Conservation (phyloP, 2,329 filamentous ascomycete genomes). For the Eutypa lata region DNA sequence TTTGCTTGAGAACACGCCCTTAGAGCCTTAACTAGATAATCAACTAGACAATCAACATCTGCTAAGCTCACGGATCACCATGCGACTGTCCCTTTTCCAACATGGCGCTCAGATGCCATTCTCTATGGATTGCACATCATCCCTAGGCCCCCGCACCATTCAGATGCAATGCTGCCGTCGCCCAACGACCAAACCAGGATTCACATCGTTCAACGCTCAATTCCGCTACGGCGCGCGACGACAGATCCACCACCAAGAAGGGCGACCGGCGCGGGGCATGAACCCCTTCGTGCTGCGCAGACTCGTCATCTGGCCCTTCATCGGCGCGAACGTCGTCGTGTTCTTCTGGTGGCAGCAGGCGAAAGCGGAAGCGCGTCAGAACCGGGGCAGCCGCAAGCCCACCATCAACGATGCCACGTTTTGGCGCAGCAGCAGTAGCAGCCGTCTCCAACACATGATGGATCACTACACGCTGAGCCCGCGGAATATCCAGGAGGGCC, state of each 20-base stretch:
- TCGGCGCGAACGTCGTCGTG: conserved; percentile 5
- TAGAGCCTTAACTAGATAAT: too few relatives aligned
- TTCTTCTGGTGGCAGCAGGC: conserved; percentile 3
- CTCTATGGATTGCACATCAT: neutral
- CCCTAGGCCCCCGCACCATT: too few relatives aligned
- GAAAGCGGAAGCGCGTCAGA: neutral
- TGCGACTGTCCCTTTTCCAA: neutral
- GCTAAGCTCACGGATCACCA: too few relatives aligned
- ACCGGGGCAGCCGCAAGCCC: neutral
- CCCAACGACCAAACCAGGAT: neutral
- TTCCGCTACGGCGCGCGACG: neutral
- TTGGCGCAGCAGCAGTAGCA: neutral
- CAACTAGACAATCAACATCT: too few relatives aligned
- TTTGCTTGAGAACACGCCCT: too few relatives aligned
- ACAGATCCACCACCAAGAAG: neutral
- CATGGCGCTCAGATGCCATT: neutral
- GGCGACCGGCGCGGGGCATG: neutral
- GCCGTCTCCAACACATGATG: conserved; percentile 9
- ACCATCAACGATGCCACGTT: neutral
- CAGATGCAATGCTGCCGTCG: neutral
- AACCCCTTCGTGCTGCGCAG: neutral
- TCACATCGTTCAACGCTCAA: neutral
- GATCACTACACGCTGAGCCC: conserved; percentile 17
- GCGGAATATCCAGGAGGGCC: conserved; percentile 16
- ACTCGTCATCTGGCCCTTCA: conserved; percentile 2